These are phyloP conservation scores for Eimeria praecox DNA, from an alignment of 169 alveolate genomes.

Conservation along the genomic window DNA sequence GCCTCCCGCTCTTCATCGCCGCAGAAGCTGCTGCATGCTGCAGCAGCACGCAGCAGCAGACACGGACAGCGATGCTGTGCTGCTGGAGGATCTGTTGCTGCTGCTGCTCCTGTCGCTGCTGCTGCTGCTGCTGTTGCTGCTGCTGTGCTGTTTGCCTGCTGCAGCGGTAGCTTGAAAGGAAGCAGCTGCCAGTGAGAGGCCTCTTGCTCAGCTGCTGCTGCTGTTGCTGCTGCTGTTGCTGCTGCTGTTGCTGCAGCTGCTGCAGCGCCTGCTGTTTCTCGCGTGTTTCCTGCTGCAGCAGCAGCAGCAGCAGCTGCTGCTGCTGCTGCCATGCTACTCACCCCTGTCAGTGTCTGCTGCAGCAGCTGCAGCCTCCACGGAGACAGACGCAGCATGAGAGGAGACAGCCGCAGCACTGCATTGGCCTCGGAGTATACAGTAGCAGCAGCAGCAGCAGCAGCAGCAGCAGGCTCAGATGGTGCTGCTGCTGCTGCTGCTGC, in stretches of 20 bases:
- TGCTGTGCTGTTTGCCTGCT: background rate
- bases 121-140: slow-evolving; percentile 46
- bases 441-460: slow-evolving; percentile 52
- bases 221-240: slow-evolving; percentile 18
- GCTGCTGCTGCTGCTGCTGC: slow-evolving; percentile 50
- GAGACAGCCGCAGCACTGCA: slow-evolving; percentile 50
- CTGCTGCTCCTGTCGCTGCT: slow-evolving; percentile 46
- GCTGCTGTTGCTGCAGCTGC: slow-evolving; percentile 53
- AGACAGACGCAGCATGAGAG: slow-evolving; percentile 70
- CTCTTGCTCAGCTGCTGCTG: background rate
- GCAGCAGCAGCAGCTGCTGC: slow-evolving; percentile 49
- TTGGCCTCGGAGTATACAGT: slow-evolving; percentile 10
- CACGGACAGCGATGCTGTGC: slow-evolving; percentile 2
- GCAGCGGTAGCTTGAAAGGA: slow-evolving; percentile 30
- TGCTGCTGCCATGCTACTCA: slow-evolving; percentile 38
- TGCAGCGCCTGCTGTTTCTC: slow-evolving; percentile 4
- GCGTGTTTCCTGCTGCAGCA: slow-evolving; percentile 31
- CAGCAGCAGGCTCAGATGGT: background rate
- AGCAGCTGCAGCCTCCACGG: slow-evolving; percentile 59
- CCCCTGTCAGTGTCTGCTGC: slow-evolving; percentile 31
- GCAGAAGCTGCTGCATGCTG: slow-evolving; percentile 44
- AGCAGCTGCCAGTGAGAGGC: slow-evolving; percentile 34
- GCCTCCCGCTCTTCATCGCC: slow-evolving; percentile 41
- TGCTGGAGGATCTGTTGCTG: background rate
- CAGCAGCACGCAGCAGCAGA: slow-evolving; percentile 56